Evolutionary conservation across 2,329 filamentous ascomycete species (phyloP).

Genomic region (Leptographium radiaticola): DNA sequence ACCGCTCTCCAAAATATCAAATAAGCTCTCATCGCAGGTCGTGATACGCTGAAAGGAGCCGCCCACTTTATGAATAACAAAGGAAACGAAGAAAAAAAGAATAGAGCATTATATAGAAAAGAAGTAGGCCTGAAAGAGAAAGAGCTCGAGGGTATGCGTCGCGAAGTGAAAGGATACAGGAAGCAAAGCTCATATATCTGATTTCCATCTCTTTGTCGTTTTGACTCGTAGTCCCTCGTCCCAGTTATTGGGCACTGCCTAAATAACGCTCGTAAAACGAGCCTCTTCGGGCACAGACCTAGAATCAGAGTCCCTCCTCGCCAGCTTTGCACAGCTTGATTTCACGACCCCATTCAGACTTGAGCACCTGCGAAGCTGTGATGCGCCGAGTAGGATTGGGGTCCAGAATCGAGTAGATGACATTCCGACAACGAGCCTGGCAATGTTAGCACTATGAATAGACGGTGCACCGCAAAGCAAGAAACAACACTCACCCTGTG

Average conservation of each 20-base stretch:
- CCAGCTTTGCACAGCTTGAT: conserved; percentile 95
- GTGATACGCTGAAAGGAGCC: not conserved
- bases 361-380: conserved; percentile 89
- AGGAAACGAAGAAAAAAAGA: not conserved
- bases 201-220: not conserved
- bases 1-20: not conserved
- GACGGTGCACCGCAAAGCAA: not conserved
- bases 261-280: not conserved
- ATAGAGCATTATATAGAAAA: not conserved
- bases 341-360: conserved; percentile 96
- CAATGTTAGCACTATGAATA: conserved; percentile 6
- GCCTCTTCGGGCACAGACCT: not conserved
- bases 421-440: conserved; percentile 91
- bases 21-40: not conserved
- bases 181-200: not conserved
- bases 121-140: not conserved
- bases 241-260: not conserved
- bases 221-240: not conserved
- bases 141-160: not conserved
- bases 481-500: conserved; percentile 60
- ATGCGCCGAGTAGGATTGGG: conserved; percentile 87
- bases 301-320: conserved; percentile 70
- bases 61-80: not conserved
- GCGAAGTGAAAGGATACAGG: not conserved
- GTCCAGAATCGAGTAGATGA: conserved; percentile 97